Base-by-base conservation (phyloP, 495 filamentous ascomycete species). In the Trypethelium eluteriae region DNA sequence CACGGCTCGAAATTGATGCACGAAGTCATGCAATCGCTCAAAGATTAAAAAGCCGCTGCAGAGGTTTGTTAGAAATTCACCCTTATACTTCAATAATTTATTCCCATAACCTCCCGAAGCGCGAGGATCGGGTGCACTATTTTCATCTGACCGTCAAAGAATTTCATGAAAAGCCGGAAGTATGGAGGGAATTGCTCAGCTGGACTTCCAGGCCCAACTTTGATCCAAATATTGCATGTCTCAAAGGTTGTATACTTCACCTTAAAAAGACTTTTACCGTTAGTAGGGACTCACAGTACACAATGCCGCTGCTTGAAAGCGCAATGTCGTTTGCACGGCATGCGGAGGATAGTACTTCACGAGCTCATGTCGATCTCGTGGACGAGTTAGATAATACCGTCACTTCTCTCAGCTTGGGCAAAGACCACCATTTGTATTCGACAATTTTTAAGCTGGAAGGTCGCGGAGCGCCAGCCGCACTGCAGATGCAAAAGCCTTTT, bases 141-240 rank as follows among this genome's bases (percentile, higher is more conserved):
- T n/a, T 53, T 53, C 47, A 53, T 53, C n/a, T 53, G 18, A 53
- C 47, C 47, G 47, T 53, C 47, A 53, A 53, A 53, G 47, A 53
- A 53, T 53, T 53, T 25, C 47, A 10, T 25, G 47, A 53, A 53
- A 53, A 53, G 16, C 47, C 47, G 9, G 47, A 53, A 9, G n/a
- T 53, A 7, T 53, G 47, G 47, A 53, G 47, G 9, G 47, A 53
- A 53, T 18, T 53, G 3, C 47, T 53, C n/a, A 53, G 47, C 47
- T 53, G 47, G 47, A 53, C 47, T 10, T 53, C 47, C 47, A 53
- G 16, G 16, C 9, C 10, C n/a, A 11, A 53, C 9, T 53, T 53
- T 25, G 47, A 53, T n/a, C 16, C 47, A 3, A 53, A 53, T 18
- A n/a, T 53, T n/a, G 47, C 47, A 53, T 53, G 47, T 53, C 16